Percentiles rank a stretch among this genome's conserved stretches.
phyloP scores from a whole-genome alignment of 106 monocot species.

The Phalaenopsis equestris region DNA sequence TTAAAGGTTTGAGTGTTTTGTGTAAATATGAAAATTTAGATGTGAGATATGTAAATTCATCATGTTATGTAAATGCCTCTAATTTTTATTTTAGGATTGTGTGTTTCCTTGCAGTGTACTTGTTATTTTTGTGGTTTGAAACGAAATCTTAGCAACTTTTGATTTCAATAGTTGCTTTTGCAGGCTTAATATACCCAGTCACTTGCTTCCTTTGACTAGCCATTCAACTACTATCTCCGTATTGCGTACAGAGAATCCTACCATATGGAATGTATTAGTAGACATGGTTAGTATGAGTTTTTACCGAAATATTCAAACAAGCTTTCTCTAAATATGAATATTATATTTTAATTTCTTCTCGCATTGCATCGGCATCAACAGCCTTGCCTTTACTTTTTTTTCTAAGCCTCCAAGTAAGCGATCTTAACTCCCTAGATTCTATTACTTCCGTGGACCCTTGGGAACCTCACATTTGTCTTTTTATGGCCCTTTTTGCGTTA shows the following conservation, averaged over 20 bases:
- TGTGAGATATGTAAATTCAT: no score
- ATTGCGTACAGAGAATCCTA: constrained; percentile 65
- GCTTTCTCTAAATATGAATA: not conserved
- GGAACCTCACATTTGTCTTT: no score
- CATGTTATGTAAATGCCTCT: not conserved
- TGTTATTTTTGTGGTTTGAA: not conserved
- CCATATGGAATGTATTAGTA: constrained; percentile 77
- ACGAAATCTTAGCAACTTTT: not conserved
- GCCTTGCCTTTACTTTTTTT: not conserved
- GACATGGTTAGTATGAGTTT: constrained; percentile 66
- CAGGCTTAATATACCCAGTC: constrained; percentile 65
- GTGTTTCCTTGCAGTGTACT: not conserved
- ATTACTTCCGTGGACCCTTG: not conserved
- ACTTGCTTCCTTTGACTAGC: constrained; percentile 70
- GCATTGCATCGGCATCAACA: not conserved
- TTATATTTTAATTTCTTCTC: not conserved
- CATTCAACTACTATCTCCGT: constrained; percentile 83
- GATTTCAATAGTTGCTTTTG: constrained; percentile 11
- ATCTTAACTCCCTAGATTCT: not conserved
- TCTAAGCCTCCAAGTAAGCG: not conserved
- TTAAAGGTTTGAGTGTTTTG: no score
- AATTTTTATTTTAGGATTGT: not conserved
- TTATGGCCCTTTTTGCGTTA: no score
- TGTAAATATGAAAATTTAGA: no score
- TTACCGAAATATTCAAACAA: not conserved